Evolutionary conservation across 2,329 filamentous ascomycete genomes (phyloP).

Genomic region (Phialemoniopsis sp.): DNA sequence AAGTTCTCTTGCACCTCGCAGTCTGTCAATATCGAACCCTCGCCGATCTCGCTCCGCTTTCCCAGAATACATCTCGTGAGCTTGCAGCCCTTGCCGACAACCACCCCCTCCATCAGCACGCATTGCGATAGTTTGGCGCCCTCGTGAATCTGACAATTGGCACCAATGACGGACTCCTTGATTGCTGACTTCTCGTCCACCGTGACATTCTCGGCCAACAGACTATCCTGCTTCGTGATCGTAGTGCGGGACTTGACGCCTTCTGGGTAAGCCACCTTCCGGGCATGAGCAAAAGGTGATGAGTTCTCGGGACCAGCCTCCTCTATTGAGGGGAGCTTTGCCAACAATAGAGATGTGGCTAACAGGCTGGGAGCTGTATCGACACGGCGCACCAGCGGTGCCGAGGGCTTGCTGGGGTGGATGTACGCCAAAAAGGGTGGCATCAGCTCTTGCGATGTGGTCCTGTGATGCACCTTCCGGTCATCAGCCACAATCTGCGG

Average conservation of each 20-base stretch:
- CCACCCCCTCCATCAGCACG: slow-evolving; percentile 86
- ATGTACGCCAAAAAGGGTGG: slow-evolving; percentile 81
- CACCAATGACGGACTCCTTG: slow-evolving; percentile 85
- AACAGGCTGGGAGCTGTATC: slow-evolving; percentile 83
- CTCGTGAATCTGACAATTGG: slow-evolving; percentile 79
- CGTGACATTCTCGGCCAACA: slow-evolving; percentile 84
- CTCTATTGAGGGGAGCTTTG: slow-evolving; percentile 72
- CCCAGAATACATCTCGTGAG: slow-evolving; percentile 86
- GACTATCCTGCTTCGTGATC: slow-evolving; percentile 74
- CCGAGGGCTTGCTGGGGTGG: slow-evolving; percentile 53
- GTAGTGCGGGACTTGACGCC: slow-evolving; percentile 77
- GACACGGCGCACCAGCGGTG: slow-evolving; percentile 76
- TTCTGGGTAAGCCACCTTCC: slow-evolving; percentile 79
- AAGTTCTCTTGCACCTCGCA: slow-evolving; percentile 92
- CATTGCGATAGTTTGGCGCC: slow-evolving; percentile 87
- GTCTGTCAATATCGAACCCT: slow-evolving; percentile 73
- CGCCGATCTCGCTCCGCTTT: slow-evolving; percentile 76
- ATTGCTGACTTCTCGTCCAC: slow-evolving; percentile 88
- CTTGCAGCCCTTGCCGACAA: slow-evolving; percentile 78
- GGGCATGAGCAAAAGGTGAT: slow-evolving; percentile 72
- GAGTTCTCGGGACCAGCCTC: slow-evolving; percentile 52
- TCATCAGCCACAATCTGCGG: no score
- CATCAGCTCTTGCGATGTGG: slow-evolving; percentile 28
- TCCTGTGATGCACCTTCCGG: no score
- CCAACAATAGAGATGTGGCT: slow-evolving; percentile 77